These are phyloP conservation scores for Lippia alba DNA, from an alignment of 305 asterid species.

Conservation along the genomic window DNA sequence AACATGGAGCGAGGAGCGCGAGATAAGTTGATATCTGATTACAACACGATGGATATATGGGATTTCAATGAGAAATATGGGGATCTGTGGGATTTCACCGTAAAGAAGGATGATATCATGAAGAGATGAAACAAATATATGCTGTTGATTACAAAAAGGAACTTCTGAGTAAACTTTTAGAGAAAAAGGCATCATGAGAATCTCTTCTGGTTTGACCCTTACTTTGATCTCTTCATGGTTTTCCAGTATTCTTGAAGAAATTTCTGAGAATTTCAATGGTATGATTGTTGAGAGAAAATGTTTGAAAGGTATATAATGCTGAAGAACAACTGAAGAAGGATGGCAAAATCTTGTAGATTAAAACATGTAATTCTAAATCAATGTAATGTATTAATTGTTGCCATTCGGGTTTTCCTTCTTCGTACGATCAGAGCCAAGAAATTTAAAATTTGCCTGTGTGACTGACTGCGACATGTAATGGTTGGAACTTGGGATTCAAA, in stretches of 20 bases:
- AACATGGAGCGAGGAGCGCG: conserved; percentile 91
- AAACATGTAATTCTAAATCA: neutral
- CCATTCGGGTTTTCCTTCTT: no score
- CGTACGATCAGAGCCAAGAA: no score
- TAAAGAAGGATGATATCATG: conserved; percentile 61
- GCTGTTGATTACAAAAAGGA: neutral
- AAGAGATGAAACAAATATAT: conserved; percentile 49
- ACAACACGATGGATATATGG: conserved; percentile 92
- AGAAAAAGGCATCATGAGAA: conserved; percentile 5
- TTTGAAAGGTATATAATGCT: neutral
- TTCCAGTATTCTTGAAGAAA: neutral
- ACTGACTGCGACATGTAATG: no score
- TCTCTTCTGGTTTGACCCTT: neutral
- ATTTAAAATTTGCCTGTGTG: no score
- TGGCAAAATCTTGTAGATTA: no score
- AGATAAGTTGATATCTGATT: conserved; percentile 80
- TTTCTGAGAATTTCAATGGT: neutral
- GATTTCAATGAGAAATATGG: conserved; percentile 92
- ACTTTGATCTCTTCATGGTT: neutral
- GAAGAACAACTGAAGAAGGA: neutral
- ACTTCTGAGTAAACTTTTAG: neutral
- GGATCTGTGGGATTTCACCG: conserved; percentile 87
- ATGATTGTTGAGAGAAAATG: no score
- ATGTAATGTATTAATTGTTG: neutral
- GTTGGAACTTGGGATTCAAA: no score